Evolutionary conservation across 768 basidiomycete genomes (phyloP).

Genomic region (Boletus tomentosulus): DNA sequence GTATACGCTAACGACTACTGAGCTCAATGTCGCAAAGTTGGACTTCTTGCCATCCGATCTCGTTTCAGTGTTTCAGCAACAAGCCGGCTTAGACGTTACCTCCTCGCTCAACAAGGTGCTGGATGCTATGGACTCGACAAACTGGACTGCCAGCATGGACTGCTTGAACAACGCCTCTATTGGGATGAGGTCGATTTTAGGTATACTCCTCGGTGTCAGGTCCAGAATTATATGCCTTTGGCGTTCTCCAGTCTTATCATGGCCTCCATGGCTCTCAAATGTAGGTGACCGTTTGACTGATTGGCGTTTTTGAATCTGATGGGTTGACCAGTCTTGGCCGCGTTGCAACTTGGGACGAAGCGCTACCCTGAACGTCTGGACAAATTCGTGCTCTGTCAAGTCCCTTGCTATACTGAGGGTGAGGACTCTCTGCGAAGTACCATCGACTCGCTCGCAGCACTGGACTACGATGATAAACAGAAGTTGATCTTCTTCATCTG

Average conservation of each 20-base stretch:
- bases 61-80: slow-evolving; percentile 51
- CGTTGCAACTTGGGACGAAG: slow-evolving; percentile 56
- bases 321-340: slow-evolving; percentile 49
- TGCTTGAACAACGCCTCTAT: slow-evolving; percentile 64
- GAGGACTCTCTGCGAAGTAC: slow-evolving; percentile 65
- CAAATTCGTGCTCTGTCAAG: slow-evolving; percentile 66
- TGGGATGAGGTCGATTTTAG: slow-evolving; percentile 57
- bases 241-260: slow-evolving; percentile 53
- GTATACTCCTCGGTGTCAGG: slow-evolving; percentile 49
- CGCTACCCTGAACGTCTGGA: slow-evolving; percentile 62
- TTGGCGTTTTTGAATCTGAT: slow-evolving; percentile 8
- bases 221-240: slow-evolving; percentile 58
- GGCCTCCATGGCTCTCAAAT: slow-evolving; percentile 54
- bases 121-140: slow-evolving; percentile 36
- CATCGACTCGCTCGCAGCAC: slow-evolving; percentile 61
- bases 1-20: slow-evolving; percentile 47
- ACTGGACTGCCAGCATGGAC: slow-evolving; percentile 36
- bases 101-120: slow-evolving; percentile 44
- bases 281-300: slow-evolving; percentile 36
- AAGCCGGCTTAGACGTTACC: slow-evolving; percentile 60
- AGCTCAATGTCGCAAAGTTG: slow-evolving; percentile 41
- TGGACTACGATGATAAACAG: slow-evolving; percentile 69
- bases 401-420: slow-evolving; percentile 70
- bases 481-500: slow-evolving; percentile 65
- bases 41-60: slow-evolving; percentile 49